Conservation (phyloP, 2,329 filamentous ascomycete species). For the Fusarium domesticum region DNA sequence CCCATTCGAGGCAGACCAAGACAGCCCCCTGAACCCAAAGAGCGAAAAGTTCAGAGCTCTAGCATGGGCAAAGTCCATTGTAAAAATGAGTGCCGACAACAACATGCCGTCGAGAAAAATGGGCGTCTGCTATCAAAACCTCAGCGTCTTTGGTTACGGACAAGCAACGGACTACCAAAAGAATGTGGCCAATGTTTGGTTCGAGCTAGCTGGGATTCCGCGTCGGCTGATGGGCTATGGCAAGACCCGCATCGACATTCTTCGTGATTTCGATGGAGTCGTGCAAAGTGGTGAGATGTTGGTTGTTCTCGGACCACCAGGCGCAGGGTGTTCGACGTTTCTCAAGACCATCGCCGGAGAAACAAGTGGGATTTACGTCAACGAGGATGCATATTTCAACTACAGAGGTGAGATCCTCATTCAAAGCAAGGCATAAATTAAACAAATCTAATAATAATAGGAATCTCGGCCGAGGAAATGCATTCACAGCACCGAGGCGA, state of each 20-base stretch:
- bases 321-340: constrained; percentile 72
- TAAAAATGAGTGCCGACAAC: constrained; percentile 15
- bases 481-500: constrained; percentile 56
- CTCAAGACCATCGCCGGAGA: constrained; percentile 78
- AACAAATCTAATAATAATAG: not conserved
- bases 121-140: constrained; percentile 60
- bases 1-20: constrained; percentile 31
- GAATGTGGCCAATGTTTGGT: constrained; percentile 57
- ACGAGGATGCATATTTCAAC: constrained; percentile 67
- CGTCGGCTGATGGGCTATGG: constrained; percentile 52
- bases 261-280: constrained; percentile 62
- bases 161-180: constrained; percentile 66
- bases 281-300: constrained; percentile 68
- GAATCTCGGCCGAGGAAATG: constrained; percentile 23
- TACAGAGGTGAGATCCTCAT: constrained; percentile 59
- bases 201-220: constrained; percentile 43
- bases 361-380: constrained; percentile 71
- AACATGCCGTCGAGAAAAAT: constrained; percentile 31
- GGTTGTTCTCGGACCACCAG: constrained; percentile 67
- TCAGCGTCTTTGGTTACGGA: constrained; percentile 67
- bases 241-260: constrained; percentile 60
- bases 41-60: constrained; percentile 20
- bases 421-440: not conserved
- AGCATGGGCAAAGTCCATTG: constrained; percentile 21
- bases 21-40: constrained; percentile 47